Conservation (phyloP, 148 eudicot species). For the Bassia scoparia region DNA sequence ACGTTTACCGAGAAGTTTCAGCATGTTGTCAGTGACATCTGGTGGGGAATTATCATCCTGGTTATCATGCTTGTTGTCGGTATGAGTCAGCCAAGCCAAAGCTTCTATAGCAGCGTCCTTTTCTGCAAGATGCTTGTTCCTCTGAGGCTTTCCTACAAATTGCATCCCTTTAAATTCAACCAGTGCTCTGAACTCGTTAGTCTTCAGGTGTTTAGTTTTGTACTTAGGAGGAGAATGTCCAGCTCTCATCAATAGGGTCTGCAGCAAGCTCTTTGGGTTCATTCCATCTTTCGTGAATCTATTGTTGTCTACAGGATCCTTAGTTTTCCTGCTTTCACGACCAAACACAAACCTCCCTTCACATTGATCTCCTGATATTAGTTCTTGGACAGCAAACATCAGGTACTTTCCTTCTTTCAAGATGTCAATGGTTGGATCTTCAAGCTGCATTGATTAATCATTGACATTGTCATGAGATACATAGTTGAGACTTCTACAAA, state of each 20-base stretch:
- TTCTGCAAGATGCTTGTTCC: slow-evolving; percentile 81
- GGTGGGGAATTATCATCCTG: slow-evolving; percentile 53
- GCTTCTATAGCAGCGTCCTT: slow-evolving; percentile 94
- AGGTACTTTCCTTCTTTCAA: slow-evolving; percentile 87
- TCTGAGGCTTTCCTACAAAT: slow-evolving; percentile 93
- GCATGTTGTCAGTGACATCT: slow-evolving; percentile 94
- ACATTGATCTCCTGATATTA: slow-evolving; percentile 83
- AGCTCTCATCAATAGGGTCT: slow-evolving; percentile 93
- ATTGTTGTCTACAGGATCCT: slow-evolving; percentile 43
- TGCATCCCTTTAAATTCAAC: slow-evolving; percentile 99
- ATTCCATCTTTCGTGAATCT: slow-evolving; percentile 79
- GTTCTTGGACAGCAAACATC: slow-evolving; percentile 87
- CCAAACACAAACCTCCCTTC: slow-evolving; percentile 96
- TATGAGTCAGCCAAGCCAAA: slow-evolving; percentile 90
- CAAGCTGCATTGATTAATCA: slow-evolving; percentile 52
- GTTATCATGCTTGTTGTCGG: slow-evolving; percentile 37
- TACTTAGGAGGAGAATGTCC: slow-evolving; percentile 96
- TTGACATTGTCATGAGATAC: slow-evolving; percentile 7
- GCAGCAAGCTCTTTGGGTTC: slow-evolving; percentile 90
- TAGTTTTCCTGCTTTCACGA: slow-evolving; percentile 70
- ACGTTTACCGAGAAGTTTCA: slow-evolving; percentile 82
- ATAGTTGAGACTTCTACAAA: background rate
- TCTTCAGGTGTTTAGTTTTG: slow-evolving; percentile 88
- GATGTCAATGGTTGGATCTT: slow-evolving; percentile 74
- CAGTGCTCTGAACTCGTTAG: slow-evolving; percentile 86